Evolutionary conservation across 1,284 basidiomycete genomes (phyloP).

Genomic region (Ceratobasidium sp.): DNA sequence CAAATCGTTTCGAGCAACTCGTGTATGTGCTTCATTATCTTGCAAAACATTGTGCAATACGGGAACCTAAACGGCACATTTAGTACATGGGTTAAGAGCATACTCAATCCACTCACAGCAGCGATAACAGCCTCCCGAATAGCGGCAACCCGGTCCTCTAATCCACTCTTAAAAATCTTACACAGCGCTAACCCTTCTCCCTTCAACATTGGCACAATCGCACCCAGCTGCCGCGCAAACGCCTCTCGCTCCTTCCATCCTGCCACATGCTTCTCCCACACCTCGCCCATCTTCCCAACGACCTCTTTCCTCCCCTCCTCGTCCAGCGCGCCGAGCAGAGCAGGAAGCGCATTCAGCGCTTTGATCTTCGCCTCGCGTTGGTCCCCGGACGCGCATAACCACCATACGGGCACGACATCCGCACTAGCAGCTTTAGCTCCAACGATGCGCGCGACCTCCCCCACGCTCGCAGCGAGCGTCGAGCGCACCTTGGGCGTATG

Average conservation of each 20-base stretch:
- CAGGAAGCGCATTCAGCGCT: slow-evolving; percentile 70
- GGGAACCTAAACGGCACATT: slow-evolving; percentile 61
- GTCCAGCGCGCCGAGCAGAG: slow-evolving; percentile 68
- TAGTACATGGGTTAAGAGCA: slow-evolving; percentile 45
- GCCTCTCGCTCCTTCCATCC: slow-evolving; percentile 89
- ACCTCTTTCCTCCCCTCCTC: slow-evolving; percentile 63
- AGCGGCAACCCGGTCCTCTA: slow-evolving; percentile 84
- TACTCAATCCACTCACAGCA: slow-evolving; percentile 62
- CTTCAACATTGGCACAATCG: slow-evolving; percentile 58
- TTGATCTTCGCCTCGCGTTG: slow-evolving; percentile 78
- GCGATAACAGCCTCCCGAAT: slow-evolving; percentile 82
- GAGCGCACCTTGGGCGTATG: slow-evolving; percentile 71
- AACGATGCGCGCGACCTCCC: slow-evolving; percentile 89
- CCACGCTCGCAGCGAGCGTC: slow-evolving; percentile 86
- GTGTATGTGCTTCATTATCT: slow-evolving; percentile 53
- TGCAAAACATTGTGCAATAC: slow-evolving; percentile 63
- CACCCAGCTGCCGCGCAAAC: slow-evolving; percentile 67
- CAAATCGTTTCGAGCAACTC: slow-evolving; percentile 63
- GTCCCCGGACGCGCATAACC: slow-evolving; percentile 64
- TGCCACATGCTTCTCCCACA: slow-evolving; percentile 72
- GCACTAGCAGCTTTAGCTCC: slow-evolving; percentile 72
- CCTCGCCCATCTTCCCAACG: slow-evolving; percentile 63
- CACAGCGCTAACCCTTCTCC: slow-evolving; percentile 48
- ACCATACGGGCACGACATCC: slow-evolving; percentile 83
- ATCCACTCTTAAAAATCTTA: slow-evolving; percentile 50